Evolutionary conservation across 495 filamentous ascomycete genomes (phyloP).

Genomic region (Entonaema liquescens): DNA sequence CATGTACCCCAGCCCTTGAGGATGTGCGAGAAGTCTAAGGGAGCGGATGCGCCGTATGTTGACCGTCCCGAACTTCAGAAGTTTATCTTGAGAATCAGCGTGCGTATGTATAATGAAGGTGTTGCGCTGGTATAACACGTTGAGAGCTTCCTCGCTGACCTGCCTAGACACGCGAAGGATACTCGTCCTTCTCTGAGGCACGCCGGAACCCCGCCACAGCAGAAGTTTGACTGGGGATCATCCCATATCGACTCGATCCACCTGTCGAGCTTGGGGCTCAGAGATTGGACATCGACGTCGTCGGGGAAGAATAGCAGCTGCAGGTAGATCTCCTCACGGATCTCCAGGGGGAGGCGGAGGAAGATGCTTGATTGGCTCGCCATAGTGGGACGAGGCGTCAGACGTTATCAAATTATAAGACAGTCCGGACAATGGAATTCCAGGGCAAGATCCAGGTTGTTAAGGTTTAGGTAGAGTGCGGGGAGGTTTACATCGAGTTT

Average conservation of each 20-base stretch:
- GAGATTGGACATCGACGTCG: background rate
- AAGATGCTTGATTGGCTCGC: constrained; percentile 3
- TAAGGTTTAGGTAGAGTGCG: background rate
- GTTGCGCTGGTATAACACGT: constrained; percentile 4
- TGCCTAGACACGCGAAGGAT: constrained; percentile 10
- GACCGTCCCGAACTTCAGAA: background rate
- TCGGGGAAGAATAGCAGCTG: constrained; percentile 3
- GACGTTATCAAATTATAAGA: background rate
- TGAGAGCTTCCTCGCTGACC: constrained; percentile 2
- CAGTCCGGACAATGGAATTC: background rate
- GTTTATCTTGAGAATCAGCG: background rate
- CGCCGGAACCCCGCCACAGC: background rate
- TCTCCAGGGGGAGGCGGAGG: constrained; percentile 7
- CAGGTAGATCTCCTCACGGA: constrained; percentile 10
- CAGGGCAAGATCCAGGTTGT: background rate
- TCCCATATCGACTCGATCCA: background rate
- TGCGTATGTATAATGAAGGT: background rate
- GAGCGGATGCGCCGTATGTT: constrained; percentile 10
- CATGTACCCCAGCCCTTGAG: background rate
- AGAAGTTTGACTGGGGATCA: background rate
- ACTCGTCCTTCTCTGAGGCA: background rate
- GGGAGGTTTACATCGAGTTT: background rate
- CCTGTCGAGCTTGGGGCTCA: background rate
- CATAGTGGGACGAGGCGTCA: background rate
- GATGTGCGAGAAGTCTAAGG: background rate